These are phyloP conservation scores for Penicillium sp. DNA, from an alignment of 2,329 filamentous ascomycete species.

Conservation along the genomic window DNA sequence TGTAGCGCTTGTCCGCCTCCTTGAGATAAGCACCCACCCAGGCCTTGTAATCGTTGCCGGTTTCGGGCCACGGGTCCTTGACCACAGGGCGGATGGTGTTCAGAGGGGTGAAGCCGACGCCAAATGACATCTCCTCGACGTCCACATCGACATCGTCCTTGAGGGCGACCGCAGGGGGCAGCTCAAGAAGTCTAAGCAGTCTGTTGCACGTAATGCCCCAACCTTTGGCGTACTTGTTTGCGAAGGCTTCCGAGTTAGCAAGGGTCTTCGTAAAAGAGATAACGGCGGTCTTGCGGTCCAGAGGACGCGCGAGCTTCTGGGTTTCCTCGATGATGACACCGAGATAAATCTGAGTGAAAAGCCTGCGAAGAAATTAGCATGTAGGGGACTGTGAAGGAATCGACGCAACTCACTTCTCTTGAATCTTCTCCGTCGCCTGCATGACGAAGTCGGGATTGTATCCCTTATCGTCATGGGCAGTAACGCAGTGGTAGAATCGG, in stretches of 20 bases:
- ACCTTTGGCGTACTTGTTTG: slow-evolving; percentile 73
- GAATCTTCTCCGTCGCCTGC: slow-evolving; percentile 74
- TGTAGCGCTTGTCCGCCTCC: slow-evolving; percentile 70
- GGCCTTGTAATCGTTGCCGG: slow-evolving; percentile 69
- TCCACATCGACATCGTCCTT: slow-evolving; percentile 83
- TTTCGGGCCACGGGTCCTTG: slow-evolving; percentile 81
- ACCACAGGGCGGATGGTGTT: slow-evolving; percentile 79
- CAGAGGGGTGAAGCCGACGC: slow-evolving; percentile 87
- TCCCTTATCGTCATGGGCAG: slow-evolving; percentile 73
- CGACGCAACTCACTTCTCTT: slow-evolving; percentile 56
- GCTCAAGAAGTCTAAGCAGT: slow-evolving; percentile 84
- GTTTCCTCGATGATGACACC: slow-evolving; percentile 84
- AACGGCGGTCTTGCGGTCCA: slow-evolving; percentile 90
- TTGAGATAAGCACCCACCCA: slow-evolving; percentile 85
- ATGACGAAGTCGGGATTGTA: slow-evolving; percentile 92
- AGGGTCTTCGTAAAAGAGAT: slow-evolving; percentile 91
- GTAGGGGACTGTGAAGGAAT: neutral
- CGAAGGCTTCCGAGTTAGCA: slow-evolving; percentile 80
- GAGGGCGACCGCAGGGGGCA: slow-evolving; percentile 71
- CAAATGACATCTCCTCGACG: slow-evolving; percentile 92
- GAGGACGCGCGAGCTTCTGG: slow-evolving; percentile 78
- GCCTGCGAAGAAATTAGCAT: slow-evolving; percentile 35
- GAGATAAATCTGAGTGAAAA: slow-evolving; percentile 84
- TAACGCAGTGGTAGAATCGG: slow-evolving; percentile 90
- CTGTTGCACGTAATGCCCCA: slow-evolving; percentile 89